Evolutionary conservation across 768 basidiomycete species (phyloP), one percentile per base, ranked within the genome.

Genomic region (Brasilioporus rufonigricans): DNA sequence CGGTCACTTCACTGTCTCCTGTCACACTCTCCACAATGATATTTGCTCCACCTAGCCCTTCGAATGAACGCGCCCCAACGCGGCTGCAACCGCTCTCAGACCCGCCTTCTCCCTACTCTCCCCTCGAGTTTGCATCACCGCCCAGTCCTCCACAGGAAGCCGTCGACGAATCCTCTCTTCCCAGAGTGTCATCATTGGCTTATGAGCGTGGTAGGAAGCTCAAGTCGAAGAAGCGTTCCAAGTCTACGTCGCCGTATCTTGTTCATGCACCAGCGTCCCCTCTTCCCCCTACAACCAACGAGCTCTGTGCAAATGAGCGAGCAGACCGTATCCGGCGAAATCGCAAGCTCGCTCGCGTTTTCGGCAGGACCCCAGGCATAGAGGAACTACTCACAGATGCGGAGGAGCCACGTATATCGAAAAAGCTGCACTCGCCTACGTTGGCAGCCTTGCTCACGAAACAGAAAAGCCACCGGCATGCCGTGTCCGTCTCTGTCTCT

Each of bases 331-430:
- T 93, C 31, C 77, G 82, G 50, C 87, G 85, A 61, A 81, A 84
- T 48, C 84, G 86, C 62, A 93, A 93, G 69, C 80, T 93, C 45
- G 77, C 86, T n/a, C 85, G 86, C 58, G 73, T 93, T n/a, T 85
- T 93, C 51, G 91, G 91, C 39, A 78, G 83, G 68, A 82, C 77
- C 4, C 88, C 86, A 4, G 77, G 73, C 6, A 72, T 76, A 5
- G 79, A 80, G 11, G 71, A 68, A 7, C 58, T 68, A 1, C 13
- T 40, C 1, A 27, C 69, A 59, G 53, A 69, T 13, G 5, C 19
- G 4, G 58, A 77, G 64, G 63, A 71, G 66, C 46, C 44, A 6
- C 62, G 62, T 11, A 4, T 19, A 23, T 50, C 47, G 8, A 72
- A 59, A 29, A 72, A 59, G 35, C 51, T 57, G 27, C 63, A 64